A percentile compares a stretch with the other conserved stretches of the same genome.
Evolutionary conservation across 106 monocot genomes (phyloP).

Genomic region (Apostasia ramifera): DNA sequence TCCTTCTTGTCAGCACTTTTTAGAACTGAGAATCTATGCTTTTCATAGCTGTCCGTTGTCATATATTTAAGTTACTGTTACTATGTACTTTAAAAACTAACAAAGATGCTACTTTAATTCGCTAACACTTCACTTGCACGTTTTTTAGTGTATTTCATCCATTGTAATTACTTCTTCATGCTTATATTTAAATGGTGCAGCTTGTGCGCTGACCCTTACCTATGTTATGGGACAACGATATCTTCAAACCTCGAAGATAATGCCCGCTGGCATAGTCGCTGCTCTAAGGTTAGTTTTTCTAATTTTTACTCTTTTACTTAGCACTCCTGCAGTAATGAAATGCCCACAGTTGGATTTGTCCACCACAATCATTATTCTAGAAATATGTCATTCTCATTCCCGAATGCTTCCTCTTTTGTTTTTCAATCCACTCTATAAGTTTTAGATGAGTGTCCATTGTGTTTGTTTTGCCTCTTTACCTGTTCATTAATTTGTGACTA

Average conservation of each 20-base stretch:
- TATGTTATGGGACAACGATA: slow-evolving; percentile 85
- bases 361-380: too few species aligned
- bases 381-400: too few species aligned
- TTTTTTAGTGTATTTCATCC: neutral
- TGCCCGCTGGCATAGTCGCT: slow-evolving; percentile 86
- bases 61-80: too few species aligned
- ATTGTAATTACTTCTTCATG: neutral
- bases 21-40: too few species aligned
- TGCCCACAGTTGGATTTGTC: neutral
- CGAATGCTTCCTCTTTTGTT: neutral
- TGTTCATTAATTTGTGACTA: too few species aligned
- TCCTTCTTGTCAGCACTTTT: too few species aligned
- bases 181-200: slow-evolving; percentile 30
- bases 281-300: slow-evolving; percentile 48
- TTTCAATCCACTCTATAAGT: neutral
- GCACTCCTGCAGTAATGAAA: neutral
- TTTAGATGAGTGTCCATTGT: neutral
- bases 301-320: neutral
- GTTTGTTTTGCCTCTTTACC: neutral
- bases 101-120: neutral
- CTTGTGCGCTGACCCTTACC: slow-evolving; percentile 57
- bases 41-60: too few species aligned
- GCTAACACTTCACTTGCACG: neutral
- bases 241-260: slow-evolving; percentile 70
- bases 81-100: too few species aligned